Evolutionary conservation across 768 basidiomycete genomes (phyloP), one percentile per base, ranked within the genome.

Genomic region (Boletus reticuloceps): DNA sequence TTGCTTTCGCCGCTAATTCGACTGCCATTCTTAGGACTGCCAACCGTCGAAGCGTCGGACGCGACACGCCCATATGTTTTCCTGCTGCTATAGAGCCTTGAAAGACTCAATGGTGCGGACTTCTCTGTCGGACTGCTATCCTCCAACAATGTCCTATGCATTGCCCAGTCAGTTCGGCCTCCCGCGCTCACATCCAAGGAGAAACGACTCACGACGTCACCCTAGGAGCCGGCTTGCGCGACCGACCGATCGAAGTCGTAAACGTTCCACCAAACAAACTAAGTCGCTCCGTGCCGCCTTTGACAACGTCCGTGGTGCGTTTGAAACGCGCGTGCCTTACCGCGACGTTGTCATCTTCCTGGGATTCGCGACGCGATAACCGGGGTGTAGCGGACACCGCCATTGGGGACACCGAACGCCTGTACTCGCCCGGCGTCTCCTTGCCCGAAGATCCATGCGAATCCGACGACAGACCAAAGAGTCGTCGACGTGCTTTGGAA

Each of bases 261-360:
- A 91, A 84, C 4, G 83, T 70, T 19, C 77, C 79, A 14, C 89
- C 90, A 64, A 97, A 96, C 63, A 96, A 84, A 64, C 92, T 94
- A 56, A 90, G 69, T n/a, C 90, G 75, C 40, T 89, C 87, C 5
- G 74, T 64, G 13, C 68, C 34, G 14, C 34, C 65, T 51, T 74
- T 77, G 59, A 71, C 59, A 11, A 61, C 74, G 49, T 88, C 86
- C 16, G 73, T 45, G 55, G 78, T 79, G 57, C 78, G 80, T 70
- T 82, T 86, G 17, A 68, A 56, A 54, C 82, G 77, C 22, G 75
- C 67, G 31, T 77, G 77, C 49, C 77, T 67, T 51, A 64, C 66
- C 45, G 58, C 19, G 52, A 50, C 37, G 34, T 19, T 51, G 43
- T 57, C 39, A 8, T 70, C 73, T 9, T 71, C 73, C 10, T 60